Percentiles rank a stretch among this genome's conserved stretches.
Conservation (phyloP, 768 basidiomycete genomes). For the Tubosaeta sp. region DNA sequence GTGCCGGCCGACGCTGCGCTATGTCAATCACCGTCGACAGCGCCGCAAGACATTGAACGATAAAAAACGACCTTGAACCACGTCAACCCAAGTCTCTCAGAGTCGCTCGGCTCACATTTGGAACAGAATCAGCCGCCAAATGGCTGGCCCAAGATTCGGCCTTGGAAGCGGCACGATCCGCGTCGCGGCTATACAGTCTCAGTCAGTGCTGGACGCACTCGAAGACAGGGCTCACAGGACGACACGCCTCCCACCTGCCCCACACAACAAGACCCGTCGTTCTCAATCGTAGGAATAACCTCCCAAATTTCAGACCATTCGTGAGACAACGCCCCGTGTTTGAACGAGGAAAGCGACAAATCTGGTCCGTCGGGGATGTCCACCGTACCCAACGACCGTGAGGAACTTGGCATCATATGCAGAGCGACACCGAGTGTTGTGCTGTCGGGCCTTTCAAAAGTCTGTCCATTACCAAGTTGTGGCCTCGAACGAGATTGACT, state of each 20-base stretch:
- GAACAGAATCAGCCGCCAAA: slow-evolving; percentile 53
- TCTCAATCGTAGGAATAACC: neutral
- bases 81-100: neutral
- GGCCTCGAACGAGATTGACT: neutral
- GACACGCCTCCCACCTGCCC: slow-evolving; percentile 1
- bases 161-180: neutral
- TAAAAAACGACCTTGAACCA: slow-evolving; percentile 37
- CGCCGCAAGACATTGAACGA: slow-evolving; percentile 44
- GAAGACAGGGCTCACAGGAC: slow-evolving; percentile 7
- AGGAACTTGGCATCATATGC: neutral
- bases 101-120: slow-evolving; percentile 38
- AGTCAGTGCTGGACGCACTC: neutral
- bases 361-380: neutral
- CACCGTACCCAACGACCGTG: neutral
- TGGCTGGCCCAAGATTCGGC: slow-evolving; percentile 35
- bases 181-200: slow-evolving; percentile 3
- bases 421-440: neutral
- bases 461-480: too few species aligned
- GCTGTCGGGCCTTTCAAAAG: too few species aligned
- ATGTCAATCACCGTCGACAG: slow-evolving; percentile 53
- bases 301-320: slow-evolving; percentile 6
- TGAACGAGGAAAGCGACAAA: neutral
- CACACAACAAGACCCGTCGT: neutral
- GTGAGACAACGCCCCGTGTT: neutral
- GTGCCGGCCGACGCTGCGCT: slow-evolving; percentile 31